These are phyloP conservation scores for Clathrospora elynae DNA, from an alignment of 2,329 filamentous ascomycete species.

Conservation along the genomic window DNA sequence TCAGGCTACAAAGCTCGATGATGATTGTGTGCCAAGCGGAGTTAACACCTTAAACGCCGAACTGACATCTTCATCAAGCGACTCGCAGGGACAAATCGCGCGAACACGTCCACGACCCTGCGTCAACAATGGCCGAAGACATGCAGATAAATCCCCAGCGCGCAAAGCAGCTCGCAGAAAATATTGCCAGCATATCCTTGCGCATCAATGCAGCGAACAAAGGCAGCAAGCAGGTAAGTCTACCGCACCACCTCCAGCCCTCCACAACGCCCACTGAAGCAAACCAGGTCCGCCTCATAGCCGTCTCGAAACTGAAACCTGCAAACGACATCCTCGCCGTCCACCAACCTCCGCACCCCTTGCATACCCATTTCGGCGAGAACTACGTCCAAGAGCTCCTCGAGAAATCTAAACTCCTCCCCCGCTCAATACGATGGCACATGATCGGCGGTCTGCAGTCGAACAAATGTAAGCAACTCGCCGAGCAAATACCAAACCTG, in stretches of 20 bases:
- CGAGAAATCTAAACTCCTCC: slow-evolving; percentile 82
- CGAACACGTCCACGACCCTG: slow-evolving; percentile 18
- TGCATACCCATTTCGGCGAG: slow-evolving; percentile 85
- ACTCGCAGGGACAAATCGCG: slow-evolving; percentile 6
- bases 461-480: slow-evolving; percentile 87
- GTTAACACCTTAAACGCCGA: slow-evolving; percentile 16
- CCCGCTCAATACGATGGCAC: slow-evolving; percentile 82
- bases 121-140: slow-evolving; percentile 41
- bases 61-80: slow-evolving; percentile 23
- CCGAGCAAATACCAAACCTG: slow-evolving; percentile 81
- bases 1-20: not conserved
- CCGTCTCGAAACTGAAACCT: slow-evolving; percentile 95
- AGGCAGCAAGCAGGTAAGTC: slow-evolving; percentile 35
- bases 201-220: slow-evolving; percentile 50
- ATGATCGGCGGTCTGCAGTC: slow-evolving; percentile 95
- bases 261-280: slow-evolving; percentile 4
- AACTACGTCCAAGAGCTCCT: slow-evolving; percentile 85
- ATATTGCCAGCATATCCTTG: slow-evolving; percentile 50
- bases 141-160: slow-evolving; percentile 52
- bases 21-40: slow-evolving; percentile 6
- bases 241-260: not conserved
- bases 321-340: slow-evolving; percentile 87
- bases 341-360: slow-evolving; percentile 59
- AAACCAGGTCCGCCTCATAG: slow-evolving; percentile 79
- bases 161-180: slow-evolving; percentile 54